Evolutionary conservation across 1,284 basidiomycete species (phyloP), one percentile per base, ranked within the genome.

Genomic region (Naganishia liquefaciens): DNA sequence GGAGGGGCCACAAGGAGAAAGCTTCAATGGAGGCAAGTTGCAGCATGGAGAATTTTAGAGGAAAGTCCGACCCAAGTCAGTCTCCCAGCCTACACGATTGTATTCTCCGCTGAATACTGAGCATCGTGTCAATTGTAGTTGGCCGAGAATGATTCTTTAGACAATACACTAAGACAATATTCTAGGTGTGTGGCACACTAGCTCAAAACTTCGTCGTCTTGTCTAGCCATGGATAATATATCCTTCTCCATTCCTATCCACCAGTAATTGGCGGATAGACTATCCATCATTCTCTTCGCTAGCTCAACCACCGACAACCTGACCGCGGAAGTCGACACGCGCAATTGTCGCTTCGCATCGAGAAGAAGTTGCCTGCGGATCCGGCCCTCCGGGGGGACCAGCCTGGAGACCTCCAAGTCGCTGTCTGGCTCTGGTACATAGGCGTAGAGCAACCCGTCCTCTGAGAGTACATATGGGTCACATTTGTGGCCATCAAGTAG

Each of bases 361-460:
- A 27, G 28, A 33, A 61, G 17, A 19, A 65, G 28, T 50, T 61
- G 55, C 9, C 15, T 25, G 5, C 63, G 54, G 39, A 65, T 52
- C 30, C 5, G 23, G 6, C 64, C 64, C 49, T 65, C 64, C 1
- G 64, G 64, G 2, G 58, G 58, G 25, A 62, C 57, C 30, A 65
- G 27, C 28, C 63, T 51, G 5, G 63, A 55, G 23, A 60, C 50
- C 28, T 65, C 64, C 54, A 61, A 49, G 4, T 46, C 44, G 9
- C 23, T 51, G 6, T 46, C 39, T 19, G 39, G 39, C 25, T 61
- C 64, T 7, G 49, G 39, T 23, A 65, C 46, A 37, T 65, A 65
- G 39, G 33, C 52, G 33, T 65, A 65, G 2, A 65, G 30, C 5
- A 65, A 42, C 7, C 64, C 58, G 23, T 65, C 64, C 9, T 65